Evolutionary conservation across 2,329 filamentous ascomycete species (phyloP), one percentile per base, ranked within the genome.

Genomic region (Zopfia rhizophila): DNA sequence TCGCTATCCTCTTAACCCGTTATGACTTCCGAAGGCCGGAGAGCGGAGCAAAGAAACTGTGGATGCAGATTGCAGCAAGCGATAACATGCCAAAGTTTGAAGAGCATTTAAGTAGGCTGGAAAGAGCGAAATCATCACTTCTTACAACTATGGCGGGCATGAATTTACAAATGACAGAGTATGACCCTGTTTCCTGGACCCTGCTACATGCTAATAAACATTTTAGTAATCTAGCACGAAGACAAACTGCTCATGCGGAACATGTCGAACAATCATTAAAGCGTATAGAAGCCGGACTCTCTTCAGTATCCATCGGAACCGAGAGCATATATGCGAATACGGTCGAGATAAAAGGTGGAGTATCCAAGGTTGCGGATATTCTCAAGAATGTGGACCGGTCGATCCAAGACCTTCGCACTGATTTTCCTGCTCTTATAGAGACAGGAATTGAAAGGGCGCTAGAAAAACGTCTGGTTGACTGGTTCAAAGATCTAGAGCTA

Each of bases 61-160:
- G 43, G 43, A 32, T 28, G 19, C 8, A 29, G 11, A 25, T 46
- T 13, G 5, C 40, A 3, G 27, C 43, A 6, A 19, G 28, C 27
- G 29, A 35, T 10, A 39, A 40, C n/a, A 29, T 16, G 17, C 16
- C 35, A 10, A 19, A 40, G 22, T 27, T 46, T 39, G 43, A 46
- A 18, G 43, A 46, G 12, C 25, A 14, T 11, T 18, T 46, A 7
- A 28, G 28, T 24, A 33, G 4, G 14, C 14, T 46, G 12, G 28
- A 46, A 23, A 18, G 43, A n/a, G 14, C 35, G 19, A 46, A 46
- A 14, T 16, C 35, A 13, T 24, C 43, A n/a, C 28, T 46, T n/a
- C n/a, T 23, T 11, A 28, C 28, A 2, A 18, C 16, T 28, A 18
- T 46, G 27, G 2, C 35, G n/a, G 23, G 30, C 12, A 13, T 40